These are phyloP conservation scores for Basidiobolus meristosporus DNA, from an alignment of 371 early-diverging fungal genomes.

Conservation along the genomic window DNA sequence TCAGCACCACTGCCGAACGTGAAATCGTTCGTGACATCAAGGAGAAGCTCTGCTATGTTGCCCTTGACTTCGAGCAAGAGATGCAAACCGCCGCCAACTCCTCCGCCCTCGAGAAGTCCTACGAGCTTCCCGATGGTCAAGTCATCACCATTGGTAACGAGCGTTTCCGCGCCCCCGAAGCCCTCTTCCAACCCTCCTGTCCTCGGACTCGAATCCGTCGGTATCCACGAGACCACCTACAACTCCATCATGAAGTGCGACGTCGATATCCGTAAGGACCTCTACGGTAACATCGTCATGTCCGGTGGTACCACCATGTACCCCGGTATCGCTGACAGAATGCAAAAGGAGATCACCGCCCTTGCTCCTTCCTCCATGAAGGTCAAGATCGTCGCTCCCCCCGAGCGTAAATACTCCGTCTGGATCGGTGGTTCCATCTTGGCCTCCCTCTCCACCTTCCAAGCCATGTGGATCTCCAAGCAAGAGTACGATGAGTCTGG, in stretches of 20 bases:
- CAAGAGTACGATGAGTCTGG: constrained; percentile 97
- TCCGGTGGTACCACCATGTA: constrained; percentile 89
- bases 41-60: constrained; percentile 99
- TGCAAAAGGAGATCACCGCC: constrained; percentile 96
- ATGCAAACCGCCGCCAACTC: constrained; percentile 88
- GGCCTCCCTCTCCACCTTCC: constrained; percentile 86
- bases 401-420: constrained; percentile 99
- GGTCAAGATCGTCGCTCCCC: constrained; percentile 99
- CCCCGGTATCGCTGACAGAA: constrained; percentile 93
- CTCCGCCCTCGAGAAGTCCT: constrained; percentile 88
- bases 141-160: constrained; percentile 96
- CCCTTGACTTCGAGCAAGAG: constrained; percentile 97
- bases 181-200: constrained; percentile 97
- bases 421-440: constrained; percentile 99
- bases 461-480: constrained; percentile 72
- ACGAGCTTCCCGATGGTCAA: constrained; percentile 99
- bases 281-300: constrained; percentile 91
- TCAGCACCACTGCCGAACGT: constrained; percentile 98
- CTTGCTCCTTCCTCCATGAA: constrained; percentile 97
- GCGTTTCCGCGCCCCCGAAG: constrained; percentile 98
- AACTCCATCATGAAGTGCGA: constrained; percentile 97
- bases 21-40: constrained; percentile 99
- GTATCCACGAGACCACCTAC: constrained; percentile 91
- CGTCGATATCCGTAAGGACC: constrained; percentile 94
- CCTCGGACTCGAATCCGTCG: constrained; percentile 77